Conservation (phyloP, 208 protist genomes). For the Trypanosoma caninum region DNA sequence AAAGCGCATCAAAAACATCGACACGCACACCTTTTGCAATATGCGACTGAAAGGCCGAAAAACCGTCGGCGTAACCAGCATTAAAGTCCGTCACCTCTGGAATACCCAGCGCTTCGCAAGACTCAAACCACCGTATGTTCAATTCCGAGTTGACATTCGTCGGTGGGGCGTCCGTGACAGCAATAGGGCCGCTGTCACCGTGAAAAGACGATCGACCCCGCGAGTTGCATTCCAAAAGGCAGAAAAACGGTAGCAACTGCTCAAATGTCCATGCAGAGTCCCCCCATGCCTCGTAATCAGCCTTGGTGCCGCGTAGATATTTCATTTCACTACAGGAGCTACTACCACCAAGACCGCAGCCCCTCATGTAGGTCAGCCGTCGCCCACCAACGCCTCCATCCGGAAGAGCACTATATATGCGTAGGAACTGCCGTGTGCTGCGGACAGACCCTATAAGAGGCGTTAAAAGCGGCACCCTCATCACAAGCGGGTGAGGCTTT, state of each 20-base stretch:
- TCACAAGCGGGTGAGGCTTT: slow-evolving; percentile 20
- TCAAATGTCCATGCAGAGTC: slow-evolving; percentile 51
- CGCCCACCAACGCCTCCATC: slow-evolving; percentile 41
- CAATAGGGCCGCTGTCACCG: slow-evolving; percentile 38
- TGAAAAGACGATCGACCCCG: slow-evolving; percentile 28
- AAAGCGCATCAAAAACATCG: slow-evolving; percentile 48
- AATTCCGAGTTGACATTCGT: slow-evolving; percentile 57
- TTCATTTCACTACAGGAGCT: slow-evolving; percentile 59
- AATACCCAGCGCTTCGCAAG: slow-evolving; percentile 71
- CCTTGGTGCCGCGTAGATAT: slow-evolving; percentile 47
- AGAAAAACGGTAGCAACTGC: slow-evolving; percentile 46
- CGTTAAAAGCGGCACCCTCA: slow-evolving; percentile 51
- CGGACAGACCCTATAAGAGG: slow-evolving; percentile 39
- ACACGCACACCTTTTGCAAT: slow-evolving; percentile 39
- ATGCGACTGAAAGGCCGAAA: slow-evolving; percentile 51
- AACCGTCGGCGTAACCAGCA: slow-evolving; percentile 46
- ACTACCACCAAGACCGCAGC: slow-evolving; percentile 56
- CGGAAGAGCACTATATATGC: slow-evolving; percentile 16
- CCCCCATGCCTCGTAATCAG: slow-evolving; percentile 35
- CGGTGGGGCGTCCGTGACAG: slow-evolving; percentile 36
- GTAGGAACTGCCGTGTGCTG: slow-evolving; percentile 30
- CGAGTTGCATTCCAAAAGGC: slow-evolving; percentile 42
- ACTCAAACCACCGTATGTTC: slow-evolving; percentile 82
- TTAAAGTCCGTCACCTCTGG: slow-evolving; percentile 47
- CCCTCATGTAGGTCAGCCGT: slow-evolving; percentile 35